phyloP scores from a whole-genome alignment of 78 protist species.

The Creolimax fragrantissima region DNA sequence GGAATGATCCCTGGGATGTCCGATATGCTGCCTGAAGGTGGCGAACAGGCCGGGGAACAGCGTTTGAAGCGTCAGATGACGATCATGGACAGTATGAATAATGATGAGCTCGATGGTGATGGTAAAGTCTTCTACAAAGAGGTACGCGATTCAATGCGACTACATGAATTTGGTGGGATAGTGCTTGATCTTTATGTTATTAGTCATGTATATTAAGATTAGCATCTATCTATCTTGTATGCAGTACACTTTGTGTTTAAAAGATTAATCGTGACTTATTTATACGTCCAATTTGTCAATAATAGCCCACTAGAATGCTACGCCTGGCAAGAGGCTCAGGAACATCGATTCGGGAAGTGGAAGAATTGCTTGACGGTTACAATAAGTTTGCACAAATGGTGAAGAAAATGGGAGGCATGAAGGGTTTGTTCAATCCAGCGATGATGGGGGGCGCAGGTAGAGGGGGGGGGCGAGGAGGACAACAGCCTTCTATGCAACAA shows the following conservation, averaged over 20 bases:
- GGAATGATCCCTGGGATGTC: constrained; percentile 52
- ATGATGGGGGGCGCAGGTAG: not conserved
- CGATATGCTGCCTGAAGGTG: constrained; percentile 44
- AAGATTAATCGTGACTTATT: too few relatives aligned
- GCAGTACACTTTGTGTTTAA: too few relatives aligned
- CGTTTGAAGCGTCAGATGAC: constrained; percentile 68
- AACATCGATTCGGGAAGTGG: not conserved
- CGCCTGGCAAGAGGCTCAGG: constrained; percentile 48
- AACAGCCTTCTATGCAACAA: constrained; percentile 29
- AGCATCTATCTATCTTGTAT: too few relatives aligned
- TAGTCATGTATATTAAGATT: too few relatives aligned
- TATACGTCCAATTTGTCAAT: not conserved
- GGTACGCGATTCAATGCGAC: not conserved
- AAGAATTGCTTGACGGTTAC: not conserved
- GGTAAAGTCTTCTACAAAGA: not conserved
- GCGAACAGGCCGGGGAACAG: constrained; percentile 28
- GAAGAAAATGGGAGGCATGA: constrained; percentile 50
- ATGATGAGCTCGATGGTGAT: constrained; percentile 35
- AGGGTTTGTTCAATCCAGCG: not conserved
- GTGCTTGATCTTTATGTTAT: too few relatives aligned
- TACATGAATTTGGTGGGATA: too few relatives aligned
- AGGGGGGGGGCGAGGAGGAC: constrained; percentile 2
- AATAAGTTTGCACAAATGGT: constrained; percentile 43
- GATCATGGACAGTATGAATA: constrained; percentile 90
- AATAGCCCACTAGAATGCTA: not conserved